Evolutionary conservation across 768 basidiomycete species (phyloP).

Genomic region (Myochromella boudieri): DNA sequence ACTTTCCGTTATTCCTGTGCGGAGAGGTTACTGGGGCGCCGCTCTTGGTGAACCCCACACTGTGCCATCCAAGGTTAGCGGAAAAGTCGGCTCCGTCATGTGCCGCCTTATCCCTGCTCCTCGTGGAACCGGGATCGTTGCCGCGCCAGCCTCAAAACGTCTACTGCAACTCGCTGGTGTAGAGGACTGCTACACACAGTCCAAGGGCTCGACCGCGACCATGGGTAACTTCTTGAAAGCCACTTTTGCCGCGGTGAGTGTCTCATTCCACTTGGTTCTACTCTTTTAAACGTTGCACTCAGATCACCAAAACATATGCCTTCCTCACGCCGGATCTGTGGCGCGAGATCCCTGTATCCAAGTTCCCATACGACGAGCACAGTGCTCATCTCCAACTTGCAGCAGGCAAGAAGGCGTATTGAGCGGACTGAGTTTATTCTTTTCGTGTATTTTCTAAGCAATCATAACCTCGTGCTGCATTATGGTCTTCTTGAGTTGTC

Average conservation of each 20-base stretch:
- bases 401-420: constrained; percentile 77
- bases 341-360: constrained; percentile 89
- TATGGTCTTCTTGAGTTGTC: neutral
- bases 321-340: constrained; percentile 99
- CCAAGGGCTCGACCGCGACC: constrained; percentile 97
- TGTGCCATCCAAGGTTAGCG: constrained; percentile 96
- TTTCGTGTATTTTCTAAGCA: constrained; percentile 15
- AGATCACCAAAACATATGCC: constrained; percentile 97
- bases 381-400: constrained; percentile 87
- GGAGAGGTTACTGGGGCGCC: constrained; percentile 99
- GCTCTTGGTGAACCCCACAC: constrained; percentile 99
- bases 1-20: constrained; percentile 95
- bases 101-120: constrained; percentile 98
- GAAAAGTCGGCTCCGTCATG: constrained; percentile 99
- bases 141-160: constrained; percentile 96
- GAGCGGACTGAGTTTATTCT: constrained; percentile 11
- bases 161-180: constrained; percentile 97
- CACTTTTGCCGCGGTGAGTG: constrained; percentile 82
- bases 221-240: constrained; percentile 99
- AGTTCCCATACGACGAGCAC: constrained; percentile 94
- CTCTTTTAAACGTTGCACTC: constrained; percentile 5
- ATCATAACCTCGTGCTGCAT: constrained; percentile 4
- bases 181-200: constrained; percentile 96
- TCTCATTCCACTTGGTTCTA: neutral
- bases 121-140: constrained; percentile 98